Conservation (phyloP, 352 stramenopile species). For the Pythium vanterpoolii region DNA sequence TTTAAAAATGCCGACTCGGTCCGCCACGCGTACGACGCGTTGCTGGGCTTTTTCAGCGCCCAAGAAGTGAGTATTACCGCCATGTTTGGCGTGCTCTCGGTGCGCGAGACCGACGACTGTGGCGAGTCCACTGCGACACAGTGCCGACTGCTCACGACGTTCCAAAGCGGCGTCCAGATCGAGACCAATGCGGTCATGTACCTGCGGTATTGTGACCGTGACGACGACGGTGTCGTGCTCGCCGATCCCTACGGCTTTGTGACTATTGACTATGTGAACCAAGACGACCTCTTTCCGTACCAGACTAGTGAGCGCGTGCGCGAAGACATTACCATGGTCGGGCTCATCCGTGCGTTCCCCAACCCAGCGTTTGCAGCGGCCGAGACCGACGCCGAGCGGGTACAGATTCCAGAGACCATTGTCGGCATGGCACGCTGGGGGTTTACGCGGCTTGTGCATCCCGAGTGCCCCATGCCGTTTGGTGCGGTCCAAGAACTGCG, state of each 20-base stretch:
- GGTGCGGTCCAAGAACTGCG: not conserved
- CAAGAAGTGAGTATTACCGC: constrained; percentile 23
- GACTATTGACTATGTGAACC: constrained; percentile 21
- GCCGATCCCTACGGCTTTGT: constrained; percentile 26
- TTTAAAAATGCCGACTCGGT: constrained; percentile 14
- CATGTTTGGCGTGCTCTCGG: constrained; percentile 18
- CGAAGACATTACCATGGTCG: constrained; percentile 20
- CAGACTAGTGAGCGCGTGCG: constrained; percentile 14
- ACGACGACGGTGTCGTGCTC: constrained; percentile 17
- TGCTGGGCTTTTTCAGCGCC: constrained; percentile 19
- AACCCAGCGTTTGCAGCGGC: constrained; percentile 12
- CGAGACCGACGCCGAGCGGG: no score
- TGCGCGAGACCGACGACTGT: constrained; percentile 24
- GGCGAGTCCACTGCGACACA: constrained; percentile 13
- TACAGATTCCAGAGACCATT: no score
- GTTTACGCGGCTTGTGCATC: constrained; percentile 8
- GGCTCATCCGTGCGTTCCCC: constrained; percentile 8
- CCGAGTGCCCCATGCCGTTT: constrained; percentile 11
- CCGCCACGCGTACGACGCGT: constrained; percentile 18
- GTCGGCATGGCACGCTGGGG: constrained; percentile 16
- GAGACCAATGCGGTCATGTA: constrained; percentile 23
- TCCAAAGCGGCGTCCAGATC: constrained; percentile 16
- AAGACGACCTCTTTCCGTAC: constrained; percentile 32
- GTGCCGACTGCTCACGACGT: constrained; percentile 18
- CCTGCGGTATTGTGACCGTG: constrained; percentile 15